Percentiles rank a stretch among this genome's conserved stretches.
These are phyloP conservation scores for Chaetoscypha palmicola DNA, from an alignment of 2,329 filamentous ascomycete species.

Conservation along the genomic window DNA sequence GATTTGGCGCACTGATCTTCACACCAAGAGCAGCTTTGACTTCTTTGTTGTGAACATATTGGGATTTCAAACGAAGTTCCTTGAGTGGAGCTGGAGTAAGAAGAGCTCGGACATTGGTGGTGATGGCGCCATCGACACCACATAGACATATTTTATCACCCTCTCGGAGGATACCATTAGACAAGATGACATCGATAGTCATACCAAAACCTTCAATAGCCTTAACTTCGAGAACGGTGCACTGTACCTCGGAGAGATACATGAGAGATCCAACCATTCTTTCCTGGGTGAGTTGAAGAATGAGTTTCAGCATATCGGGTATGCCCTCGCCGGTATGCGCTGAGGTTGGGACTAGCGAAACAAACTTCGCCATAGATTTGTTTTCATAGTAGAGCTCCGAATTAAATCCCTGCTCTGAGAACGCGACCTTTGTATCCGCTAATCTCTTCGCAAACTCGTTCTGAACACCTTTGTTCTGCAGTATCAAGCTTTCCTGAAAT, in stretches of 20 bases:
- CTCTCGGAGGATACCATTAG: conserved; percentile 90
- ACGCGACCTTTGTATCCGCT: conserved; percentile 85
- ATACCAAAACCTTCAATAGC: conserved; percentile 98
- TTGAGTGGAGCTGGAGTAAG: conserved; percentile 89
- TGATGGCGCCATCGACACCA: conserved; percentile 92
- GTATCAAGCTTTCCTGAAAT: conserved; percentile 82
- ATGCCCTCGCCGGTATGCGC: conserved; percentile 99
- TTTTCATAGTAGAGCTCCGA: conserved; percentile 96
- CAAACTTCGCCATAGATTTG: conserved; percentile 89
- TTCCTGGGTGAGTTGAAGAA: conserved; percentile 87
- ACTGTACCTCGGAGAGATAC: conserved; percentile 97
- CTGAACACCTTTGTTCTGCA: conserved; percentile 89
- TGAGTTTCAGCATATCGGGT: conserved; percentile 95
- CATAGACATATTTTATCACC: conserved; percentile 93
- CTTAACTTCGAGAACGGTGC: conserved; percentile 97
- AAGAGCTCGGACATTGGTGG: conserved; percentile 89
- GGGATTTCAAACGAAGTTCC: conserved; percentile 89
- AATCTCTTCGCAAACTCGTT: conserved; percentile 90
- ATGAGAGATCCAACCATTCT: conserved; percentile 95
- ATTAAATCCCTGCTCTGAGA: conserved; percentile 97
- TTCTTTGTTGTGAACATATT: conserved; percentile 98
- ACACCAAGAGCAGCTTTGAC: conserved; percentile 98
- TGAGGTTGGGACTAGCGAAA: conserved; percentile 95
- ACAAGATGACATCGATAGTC: conserved; percentile 94
- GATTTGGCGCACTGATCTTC: conserved; percentile 94